Base-by-base conservation (phyloP, 1,284 basidiomycete species). In the Cystobasidiaceae sp. region DNA sequence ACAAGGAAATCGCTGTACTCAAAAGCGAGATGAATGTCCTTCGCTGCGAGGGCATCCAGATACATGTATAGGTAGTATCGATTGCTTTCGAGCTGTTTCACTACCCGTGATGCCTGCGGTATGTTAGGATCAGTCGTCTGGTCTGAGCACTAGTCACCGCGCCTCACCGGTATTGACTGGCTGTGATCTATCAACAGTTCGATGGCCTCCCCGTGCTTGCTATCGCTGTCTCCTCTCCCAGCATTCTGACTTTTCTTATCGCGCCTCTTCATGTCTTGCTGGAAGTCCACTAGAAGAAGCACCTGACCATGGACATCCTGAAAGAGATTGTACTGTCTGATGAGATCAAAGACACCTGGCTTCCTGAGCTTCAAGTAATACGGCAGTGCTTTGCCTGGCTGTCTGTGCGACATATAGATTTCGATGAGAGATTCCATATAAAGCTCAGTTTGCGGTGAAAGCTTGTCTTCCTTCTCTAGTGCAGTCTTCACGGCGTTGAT, bases 301-400 rank as follows among this genome's bases (percentile, higher is more conserved):
- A 90, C 92, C 76, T 96, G 92, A 74, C 97, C 92, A 74, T 92
- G 88, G 0, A 98, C 89, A 45, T 91, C 91, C 21, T 91, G 91
- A 77, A 97, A 97, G 1, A 99, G 81, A 71, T 96, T 96, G 76
- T 97, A 82, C 63, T 97, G 91, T 45, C 88, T 82, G 69, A 99
- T 97, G 58, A 98, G 86, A 70, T 93, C 88, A 75, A 99, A 97
- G 1, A 97, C 93, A 71, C 91, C 87, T 2, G 91, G 85, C 52
- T 88, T 82, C 8, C 93, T 85, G 13, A 98, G 80, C 2, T 89
- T 84, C 9, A 98, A 82, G 78, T 88, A 90, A 79, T 86, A 97
- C 0, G 90, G 88, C 1, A 99, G 79, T 0, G 94, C 96, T 78
- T 94, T 93, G 25, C 90, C 92, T 0, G 90, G 91, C 78, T 97